Evolutionary conservation across 2,329 filamentous ascomycete species (phyloP), one percentile per base, ranked within the genome.

Genomic region (Aspergillus sp.): DNA sequence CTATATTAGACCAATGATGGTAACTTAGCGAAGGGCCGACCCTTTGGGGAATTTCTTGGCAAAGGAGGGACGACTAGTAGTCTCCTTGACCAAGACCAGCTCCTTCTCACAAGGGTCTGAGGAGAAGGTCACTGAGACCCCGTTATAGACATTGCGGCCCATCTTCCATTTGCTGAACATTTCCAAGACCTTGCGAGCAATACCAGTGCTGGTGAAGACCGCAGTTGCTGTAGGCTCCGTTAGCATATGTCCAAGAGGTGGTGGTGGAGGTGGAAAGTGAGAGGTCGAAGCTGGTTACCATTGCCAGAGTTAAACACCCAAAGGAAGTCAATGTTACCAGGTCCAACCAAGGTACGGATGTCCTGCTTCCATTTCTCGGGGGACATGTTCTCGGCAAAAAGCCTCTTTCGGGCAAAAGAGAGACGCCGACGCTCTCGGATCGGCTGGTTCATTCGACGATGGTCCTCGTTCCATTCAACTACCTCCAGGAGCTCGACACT

Each of bases 301-400:
- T 71, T 71, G 5, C 68, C 68, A 46, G 62, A 60, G 46, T 71
- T 71, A 51, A 69, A 71, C 4, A 68, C 57, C 64, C 66, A 71
- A 10, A 68, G 54, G 46, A 69, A 61, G 45, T 71, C 68, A 45
- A 71, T 58, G 43, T 67, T 67, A 28, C 60, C 59, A 4, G 54
- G 43, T 6, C 67, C 67, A 7, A 54, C 61, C 29, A 69, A 53
- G 29, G 60, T 48, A 12, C 58, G 57, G 27, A 70, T 56, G 46
- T 69, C 66, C 26, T 59, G 59, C 45, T 57, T 59, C 58, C 69
- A 69, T 39, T 59, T 62, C 8, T 58, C 56, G 8, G 62, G 56
- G 28, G 59, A 61, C 55, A 66, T 49, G 10, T 58, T 54, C 41
- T 62, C 59, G 7, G 57, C 60, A 53, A 71, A 68, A 6, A 71